These are phyloP conservation scores for Trichosporon sp. DNA, from an alignment of 1,284 basidiomycete genomes.

Conservation along the genomic window DNA sequence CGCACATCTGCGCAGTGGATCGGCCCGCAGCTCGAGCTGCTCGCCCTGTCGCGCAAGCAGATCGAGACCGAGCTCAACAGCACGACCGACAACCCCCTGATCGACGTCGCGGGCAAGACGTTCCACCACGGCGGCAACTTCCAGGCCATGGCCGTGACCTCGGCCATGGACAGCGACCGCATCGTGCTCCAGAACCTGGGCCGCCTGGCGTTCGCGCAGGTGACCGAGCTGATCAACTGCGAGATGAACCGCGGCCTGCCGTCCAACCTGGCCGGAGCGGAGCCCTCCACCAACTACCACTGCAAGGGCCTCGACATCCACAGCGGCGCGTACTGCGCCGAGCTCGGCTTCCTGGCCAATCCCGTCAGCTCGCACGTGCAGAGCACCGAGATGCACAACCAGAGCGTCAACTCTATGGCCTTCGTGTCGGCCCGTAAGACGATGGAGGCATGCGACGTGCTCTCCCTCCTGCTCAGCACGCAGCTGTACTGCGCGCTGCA, in stretches of 20 bases:
- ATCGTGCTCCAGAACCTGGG: slow-evolving; percentile 20
- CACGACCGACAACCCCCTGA: slow-evolving; percentile 22
- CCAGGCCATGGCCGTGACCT: slow-evolving; percentile 20
- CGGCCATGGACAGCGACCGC: slow-evolving; percentile 17
- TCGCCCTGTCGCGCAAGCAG: slow-evolving; percentile 15
- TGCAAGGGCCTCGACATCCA: slow-evolving; percentile 25
- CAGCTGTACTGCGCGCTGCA: slow-evolving; percentile 19
- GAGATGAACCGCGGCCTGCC: slow-evolving; percentile 23
- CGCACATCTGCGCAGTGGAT: slow-evolving; percentile 21
- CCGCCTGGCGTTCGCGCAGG: slow-evolving; percentile 19
- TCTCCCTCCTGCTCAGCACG: slow-evolving; percentile 16
- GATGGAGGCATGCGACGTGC: slow-evolving; percentile 18
- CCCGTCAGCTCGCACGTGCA: slow-evolving; percentile 18
- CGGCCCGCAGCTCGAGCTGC: slow-evolving; percentile 20
- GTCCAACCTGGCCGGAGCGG: slow-evolving; percentile 17
- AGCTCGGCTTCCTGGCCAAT: slow-evolving; percentile 23
- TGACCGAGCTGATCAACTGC: slow-evolving; percentile 22
- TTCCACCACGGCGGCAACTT: slow-evolving; percentile 25
- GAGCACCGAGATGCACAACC: slow-evolving; percentile 23
- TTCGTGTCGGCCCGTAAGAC: slow-evolving; percentile 18
- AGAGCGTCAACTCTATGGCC: slow-evolving; percentile 19
- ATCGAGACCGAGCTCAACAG: slow-evolving; percentile 22
- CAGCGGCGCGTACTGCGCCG: slow-evolving; percentile 19
- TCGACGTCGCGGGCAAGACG: slow-evolving; percentile 16
- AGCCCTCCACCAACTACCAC: slow-evolving; percentile 23